These are phyloP conservation scores for Cryomyces minteri DNA, from an alignment of 495 filamentous ascomycete species.

Conservation along the genomic window DNA sequence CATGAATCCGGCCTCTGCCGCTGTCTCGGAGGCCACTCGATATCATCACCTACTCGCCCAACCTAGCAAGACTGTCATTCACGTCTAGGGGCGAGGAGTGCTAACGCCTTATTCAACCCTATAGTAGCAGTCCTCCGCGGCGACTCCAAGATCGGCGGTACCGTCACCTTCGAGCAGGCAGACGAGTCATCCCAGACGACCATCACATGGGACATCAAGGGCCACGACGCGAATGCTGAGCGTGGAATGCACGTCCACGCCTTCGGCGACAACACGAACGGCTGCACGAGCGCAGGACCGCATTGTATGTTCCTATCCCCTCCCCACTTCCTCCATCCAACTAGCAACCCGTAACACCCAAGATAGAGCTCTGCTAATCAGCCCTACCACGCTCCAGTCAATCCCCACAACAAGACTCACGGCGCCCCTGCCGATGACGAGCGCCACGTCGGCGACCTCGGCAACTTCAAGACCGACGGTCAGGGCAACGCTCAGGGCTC, in stretches of 20 bases:
- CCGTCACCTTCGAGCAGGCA: constrained; percentile 85
- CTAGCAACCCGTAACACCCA: neutral
- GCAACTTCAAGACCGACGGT: constrained; percentile 87
- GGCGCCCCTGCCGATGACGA: constrained; percentile 64
- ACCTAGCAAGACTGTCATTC: too few species aligned
- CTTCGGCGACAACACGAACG: constrained; percentile 99
- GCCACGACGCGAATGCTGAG: constrained; percentile 86
- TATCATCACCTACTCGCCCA: too few species aligned
- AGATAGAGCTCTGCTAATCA: neutral
- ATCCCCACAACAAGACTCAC: constrained; percentile 82
- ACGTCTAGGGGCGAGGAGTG: too few species aligned
- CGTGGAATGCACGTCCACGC: constrained; percentile 96
- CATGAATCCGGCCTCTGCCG: too few species aligned
- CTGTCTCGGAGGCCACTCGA: too few species aligned
- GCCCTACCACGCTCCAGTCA: constrained; percentile 41
- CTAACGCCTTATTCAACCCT: too few species aligned
- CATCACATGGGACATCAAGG: constrained; percentile 80
- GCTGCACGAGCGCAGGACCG: constrained; percentile 91
- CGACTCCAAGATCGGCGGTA: constrained; percentile 83
- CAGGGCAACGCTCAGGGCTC: constrained; percentile 73
- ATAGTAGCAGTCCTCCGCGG: constrained; percentile 90
- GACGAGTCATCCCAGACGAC: constrained; percentile 64
- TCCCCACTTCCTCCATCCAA: neutral
- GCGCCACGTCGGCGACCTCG: constrained; percentile 92
- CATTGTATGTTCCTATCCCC: constrained; percentile 49